Evolutionary conservation across 257 asterid genomes (phyloP).

Genomic region (Solanum raphanifolium): DNA sequence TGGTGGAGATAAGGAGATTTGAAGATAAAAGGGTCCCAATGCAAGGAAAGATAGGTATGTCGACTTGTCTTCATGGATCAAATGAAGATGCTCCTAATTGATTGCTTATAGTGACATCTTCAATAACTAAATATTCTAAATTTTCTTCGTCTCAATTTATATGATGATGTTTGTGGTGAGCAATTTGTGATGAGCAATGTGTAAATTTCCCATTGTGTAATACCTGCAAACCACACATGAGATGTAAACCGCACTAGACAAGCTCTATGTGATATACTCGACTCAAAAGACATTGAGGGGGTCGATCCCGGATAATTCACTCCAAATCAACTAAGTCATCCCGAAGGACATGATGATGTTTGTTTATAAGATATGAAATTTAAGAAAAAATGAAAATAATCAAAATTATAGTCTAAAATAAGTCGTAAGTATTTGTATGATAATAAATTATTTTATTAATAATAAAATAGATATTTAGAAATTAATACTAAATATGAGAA

Average conservation of each 20-base stretch:
- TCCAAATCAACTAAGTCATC: too few relatives aligned
- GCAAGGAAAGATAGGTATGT: not conserved
- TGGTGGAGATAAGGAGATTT: not conserved
- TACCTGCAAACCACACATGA: too few relatives aligned
- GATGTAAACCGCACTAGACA: too few relatives aligned
- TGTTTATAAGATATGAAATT: too few relatives aligned
- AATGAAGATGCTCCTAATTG: not conserved
- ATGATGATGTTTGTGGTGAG: too few relatives aligned
- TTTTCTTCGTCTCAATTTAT: too few relatives aligned
- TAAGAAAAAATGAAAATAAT: not conserved
- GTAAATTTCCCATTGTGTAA: too few relatives aligned
- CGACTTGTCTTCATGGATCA: not conserved
- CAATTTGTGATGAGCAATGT: rapidly evolving
- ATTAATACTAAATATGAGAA: not conserved
- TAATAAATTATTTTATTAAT: not conserved
- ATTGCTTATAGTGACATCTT: not conserved
- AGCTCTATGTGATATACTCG: too few relatives aligned
- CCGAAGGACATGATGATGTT: too few relatives aligned
- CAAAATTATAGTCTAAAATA: not conserved
- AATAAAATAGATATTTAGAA: not conserved
- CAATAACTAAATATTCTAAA: too few relatives aligned
- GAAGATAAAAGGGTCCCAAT: not conserved
- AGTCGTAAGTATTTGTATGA: not conserved
- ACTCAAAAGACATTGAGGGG: too few relatives aligned
- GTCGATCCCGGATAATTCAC: too few relatives aligned